Evolutionary conservation across 148 eudicot genomes (phyloP), one percentile per base, ranked within the genome.

Genomic region (Rhododendron kiyosumense): DNA sequence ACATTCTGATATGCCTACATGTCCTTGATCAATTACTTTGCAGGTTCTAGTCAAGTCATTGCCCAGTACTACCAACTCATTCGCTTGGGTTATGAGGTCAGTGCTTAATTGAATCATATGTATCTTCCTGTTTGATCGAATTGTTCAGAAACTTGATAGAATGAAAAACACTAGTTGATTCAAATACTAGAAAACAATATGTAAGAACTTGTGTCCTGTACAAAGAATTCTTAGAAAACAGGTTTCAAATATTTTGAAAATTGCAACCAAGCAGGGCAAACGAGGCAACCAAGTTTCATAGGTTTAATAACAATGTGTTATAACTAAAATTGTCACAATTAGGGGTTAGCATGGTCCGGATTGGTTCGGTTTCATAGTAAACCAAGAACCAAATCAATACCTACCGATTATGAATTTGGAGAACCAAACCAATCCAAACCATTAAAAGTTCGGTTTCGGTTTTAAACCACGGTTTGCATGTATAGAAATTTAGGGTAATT

Each of bases 41-140:
- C 89, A 90, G 91, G 90, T 78, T 88, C 92, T 41, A 77, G 82
- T 86, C 92, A 90, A 86, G 82, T 90, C 32, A 90, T 88, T 89
- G 90, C 90, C n/a, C 92, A 90, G 84, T 90, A 90, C 65, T 90
- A 90, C 77, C 92, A 90, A 77, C 83, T 90, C 52, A 89, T 90
- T 43, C 85, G 92, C 69, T 83, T 90, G 65, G 92, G 92, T 75
- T 87, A 24, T 52, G 92, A 90, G 92, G 92, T 90, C 26, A 67
- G 73, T 26, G 3, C 76, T 46, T 28, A 18, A 59, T 85, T 1
- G 10, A 30, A 80, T 51, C 32, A 2, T 8, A 28, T 17, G 49
- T 4, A 78, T 67, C 13, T 67, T 67, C 34, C 74, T 26, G 74
- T 26, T 67, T 67, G 32, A 67, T n/a, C 10, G 71, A n/a, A 65